A percentile compares a stretch with the other conserved stretches of the same genome.
These are phyloP conservation scores for Dendrobium huoshanense DNA, from an alignment of 106 monocot species.

Conservation along the genomic window DNA sequence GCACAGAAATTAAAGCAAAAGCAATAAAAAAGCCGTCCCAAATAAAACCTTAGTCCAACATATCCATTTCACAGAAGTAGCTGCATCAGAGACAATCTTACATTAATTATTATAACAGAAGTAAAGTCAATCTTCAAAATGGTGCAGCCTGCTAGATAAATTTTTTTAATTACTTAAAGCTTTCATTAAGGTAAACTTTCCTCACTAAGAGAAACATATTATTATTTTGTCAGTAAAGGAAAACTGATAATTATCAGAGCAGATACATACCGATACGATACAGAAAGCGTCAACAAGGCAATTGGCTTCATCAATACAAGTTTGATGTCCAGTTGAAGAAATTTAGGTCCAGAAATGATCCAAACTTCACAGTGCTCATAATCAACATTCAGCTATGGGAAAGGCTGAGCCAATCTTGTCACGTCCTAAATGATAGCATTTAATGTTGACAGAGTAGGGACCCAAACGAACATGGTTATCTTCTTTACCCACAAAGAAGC, in stretches of 20 bases:
- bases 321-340: not conserved
- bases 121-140: too few species aligned
- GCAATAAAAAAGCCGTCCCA: too few species aligned
- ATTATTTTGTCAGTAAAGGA: not conserved
- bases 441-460: constrained; percentile 85
- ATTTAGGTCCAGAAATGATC: not conserved
- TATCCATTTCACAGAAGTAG: too few species aligned
- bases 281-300: not conserved
- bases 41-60: too few species aligned
- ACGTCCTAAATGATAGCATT: constrained; percentile 71
- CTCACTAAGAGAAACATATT: not conserved
- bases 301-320: not conserved
- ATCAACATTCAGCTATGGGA: constrained; percentile 65
- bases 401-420: constrained; percentile 76
- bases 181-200: not conserved
- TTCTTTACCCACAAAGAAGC: constrained; percentile 69
- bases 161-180: not conserved
- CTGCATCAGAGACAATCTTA: too few species aligned
- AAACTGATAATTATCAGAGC: too few species aligned
- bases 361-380: not conserved
- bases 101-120: too few species aligned
- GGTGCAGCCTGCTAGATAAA: too few species aligned
- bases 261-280: too few species aligned
- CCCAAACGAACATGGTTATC: constrained; percentile 76
- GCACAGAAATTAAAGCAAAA: too few species aligned